phyloP scores from a whole-genome alignment of 2,329 filamentous ascomycete species.

The Monilinia laxa region DNA sequence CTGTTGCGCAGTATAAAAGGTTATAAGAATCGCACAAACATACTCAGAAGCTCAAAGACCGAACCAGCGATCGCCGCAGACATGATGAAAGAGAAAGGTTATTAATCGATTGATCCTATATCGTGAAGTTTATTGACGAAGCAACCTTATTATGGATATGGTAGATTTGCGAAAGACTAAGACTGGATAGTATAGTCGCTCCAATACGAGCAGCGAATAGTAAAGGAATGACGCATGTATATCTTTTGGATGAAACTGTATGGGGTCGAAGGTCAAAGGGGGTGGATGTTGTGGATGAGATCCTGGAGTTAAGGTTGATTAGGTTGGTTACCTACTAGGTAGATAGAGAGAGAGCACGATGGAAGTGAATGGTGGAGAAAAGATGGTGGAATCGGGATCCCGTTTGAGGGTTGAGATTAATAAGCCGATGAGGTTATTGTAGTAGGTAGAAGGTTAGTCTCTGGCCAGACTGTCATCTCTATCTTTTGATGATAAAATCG shows the following conservation, averaged over 20 bases:
- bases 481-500: no score
- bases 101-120: slow-evolving; percentile 8
- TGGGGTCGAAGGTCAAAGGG: neutral
- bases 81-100: slow-evolving; percentile 29
- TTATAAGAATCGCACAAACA: slow-evolving; percentile 25
- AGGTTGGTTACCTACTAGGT: no score
- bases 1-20: slow-evolving; percentile 17
- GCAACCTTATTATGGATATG: no score
- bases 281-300: neutral
- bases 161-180: slow-evolving; percentile 1
- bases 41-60: slow-evolving; percentile 41
- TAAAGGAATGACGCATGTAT: slow-evolving; percentile 40
- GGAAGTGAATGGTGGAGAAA: slow-evolving; percentile 1
- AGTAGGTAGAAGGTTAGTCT: neutral
- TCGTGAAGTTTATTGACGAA: neutral
- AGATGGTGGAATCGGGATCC: neutral
- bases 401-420: neutral
- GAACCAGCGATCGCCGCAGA: slow-evolving; percentile 36
- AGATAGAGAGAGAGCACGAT: no score
- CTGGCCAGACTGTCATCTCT: slow-evolving; percentile 9
- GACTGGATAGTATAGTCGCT: slow-evolving; percentile 32
- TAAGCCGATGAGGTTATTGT: neutral
- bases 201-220: slow-evolving; percentile 37
- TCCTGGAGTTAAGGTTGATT: neutral
- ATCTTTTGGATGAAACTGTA: slow-evolving; percentile 20